Percentiles rank a stretch among this genome's conserved stretches.
phyloP scores from a whole-genome alignment of 148 eudicot genomes.

The Heliosperma pusillum region DNA sequence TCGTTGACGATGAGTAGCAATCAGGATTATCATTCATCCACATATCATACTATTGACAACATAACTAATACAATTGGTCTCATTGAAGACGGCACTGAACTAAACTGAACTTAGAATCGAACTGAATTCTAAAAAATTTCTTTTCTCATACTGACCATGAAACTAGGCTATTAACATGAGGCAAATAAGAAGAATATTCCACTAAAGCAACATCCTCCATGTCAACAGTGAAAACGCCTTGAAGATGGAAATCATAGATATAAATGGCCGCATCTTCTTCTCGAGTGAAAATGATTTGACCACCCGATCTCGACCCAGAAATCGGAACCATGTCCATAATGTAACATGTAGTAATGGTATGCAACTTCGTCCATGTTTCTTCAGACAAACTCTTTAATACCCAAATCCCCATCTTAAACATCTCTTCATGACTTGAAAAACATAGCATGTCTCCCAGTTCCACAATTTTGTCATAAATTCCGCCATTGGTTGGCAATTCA shows the following conservation, averaged over 20 bases:
- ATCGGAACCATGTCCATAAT: constrained; percentile 33
- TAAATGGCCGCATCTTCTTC: constrained; percentile 27
- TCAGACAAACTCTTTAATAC: constrained; percentile 28
- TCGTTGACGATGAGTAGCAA: too few relatives aligned
- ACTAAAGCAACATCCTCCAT: constrained; percentile 11
- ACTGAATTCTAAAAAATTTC: too few relatives aligned
- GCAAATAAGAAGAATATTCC: constrained; percentile 1
- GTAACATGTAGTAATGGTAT: constrained; percentile 23
- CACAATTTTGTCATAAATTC: constrained; percentile 30
- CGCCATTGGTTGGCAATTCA: constrained; percentile 32
- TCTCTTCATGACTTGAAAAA: constrained; percentile 30
- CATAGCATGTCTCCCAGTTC: constrained; percentile 39
- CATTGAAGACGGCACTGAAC: too few relatives aligned
- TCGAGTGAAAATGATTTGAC: constrained; percentile 33
- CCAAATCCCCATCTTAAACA: constrained; percentile 41
- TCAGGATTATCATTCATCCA: too few relatives aligned
- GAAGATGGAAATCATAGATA: constrained; percentile 30
- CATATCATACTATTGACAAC: too few relatives aligned
- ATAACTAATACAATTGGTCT: not conserved
- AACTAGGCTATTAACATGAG: constrained; percentile 53
- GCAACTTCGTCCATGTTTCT: constrained; percentile 36
- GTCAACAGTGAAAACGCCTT: constrained; percentile 22
- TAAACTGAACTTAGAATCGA: too few relatives aligned
- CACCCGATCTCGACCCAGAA: constrained; percentile 28
- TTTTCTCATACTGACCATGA: constrained; percentile 19